Percentiles rank a stretch among this genome's conserved stretches.
Conservation (phyloP, 2,329 filamentous ascomycete genomes). For the Ampelomyces quisqualis region DNA sequence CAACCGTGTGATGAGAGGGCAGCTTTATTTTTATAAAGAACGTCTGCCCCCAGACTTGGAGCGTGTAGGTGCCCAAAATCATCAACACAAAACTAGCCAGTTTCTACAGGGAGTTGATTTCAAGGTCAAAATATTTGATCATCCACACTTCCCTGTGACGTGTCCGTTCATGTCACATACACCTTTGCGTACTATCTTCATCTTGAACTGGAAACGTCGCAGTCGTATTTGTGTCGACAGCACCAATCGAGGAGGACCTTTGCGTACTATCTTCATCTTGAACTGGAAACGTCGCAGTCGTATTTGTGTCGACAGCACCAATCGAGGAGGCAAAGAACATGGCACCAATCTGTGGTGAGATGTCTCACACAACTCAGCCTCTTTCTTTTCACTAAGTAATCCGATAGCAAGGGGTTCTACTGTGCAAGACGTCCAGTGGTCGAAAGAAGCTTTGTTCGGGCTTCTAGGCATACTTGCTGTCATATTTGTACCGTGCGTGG, state of each 20-base stretch:
- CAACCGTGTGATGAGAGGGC: no score
- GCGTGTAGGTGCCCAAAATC: no score
- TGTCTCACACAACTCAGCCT: not conserved
- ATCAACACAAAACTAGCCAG: no score
- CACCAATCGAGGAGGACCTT: no score
- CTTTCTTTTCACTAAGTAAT: not conserved
- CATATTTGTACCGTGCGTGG: not conserved
- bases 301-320: not conserved
- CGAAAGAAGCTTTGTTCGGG: slow-evolving; percentile 1
- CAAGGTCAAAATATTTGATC: not conserved
- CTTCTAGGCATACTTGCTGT: slow-evolving; percentile 1
- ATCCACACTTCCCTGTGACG: no score
- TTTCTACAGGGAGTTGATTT: no score
- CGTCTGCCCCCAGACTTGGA: no score
- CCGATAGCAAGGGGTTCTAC: not conserved
- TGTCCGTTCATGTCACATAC: not conserved
- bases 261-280: not conserved
- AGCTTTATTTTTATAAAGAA: no score
- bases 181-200: not conserved
- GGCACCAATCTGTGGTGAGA: not conserved
- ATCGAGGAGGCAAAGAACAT: not conserved
- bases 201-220: not conserved
- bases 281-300: not conserved
- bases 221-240: not conserved
- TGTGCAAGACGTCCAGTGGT: not conserved